phyloP scores from a whole-genome alignment of 2,329 filamentous ascomycete genomes.

The Diaporthe batatas region DNA sequence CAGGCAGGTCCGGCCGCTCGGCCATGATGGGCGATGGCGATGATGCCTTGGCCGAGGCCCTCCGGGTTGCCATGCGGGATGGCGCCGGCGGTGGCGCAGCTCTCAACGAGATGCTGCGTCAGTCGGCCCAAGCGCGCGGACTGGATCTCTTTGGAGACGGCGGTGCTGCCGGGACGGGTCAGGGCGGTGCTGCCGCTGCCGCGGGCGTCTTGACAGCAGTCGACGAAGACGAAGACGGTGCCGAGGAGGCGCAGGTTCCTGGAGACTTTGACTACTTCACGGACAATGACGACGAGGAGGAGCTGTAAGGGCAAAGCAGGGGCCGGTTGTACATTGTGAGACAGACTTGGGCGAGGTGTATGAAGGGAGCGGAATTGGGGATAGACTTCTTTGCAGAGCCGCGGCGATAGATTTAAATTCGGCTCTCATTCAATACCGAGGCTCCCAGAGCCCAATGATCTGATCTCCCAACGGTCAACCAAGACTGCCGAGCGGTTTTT shows the following conservation, averaged over 20 bases:
- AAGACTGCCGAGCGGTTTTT: neutral
- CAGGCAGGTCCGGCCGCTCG: constrained; percentile 44
- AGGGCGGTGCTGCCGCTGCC: constrained; percentile 75
- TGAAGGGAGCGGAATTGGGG: neutral
- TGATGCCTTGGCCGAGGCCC: constrained; percentile 46
- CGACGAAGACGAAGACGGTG: constrained; percentile 84
- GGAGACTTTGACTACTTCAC: constrained; percentile 84
- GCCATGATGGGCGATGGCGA: constrained; percentile 42
- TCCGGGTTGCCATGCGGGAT: constrained; percentile 51
- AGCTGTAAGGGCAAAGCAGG: constrained; percentile 39
- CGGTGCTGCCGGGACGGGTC: constrained; percentile 45
- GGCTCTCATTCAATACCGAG: neutral
- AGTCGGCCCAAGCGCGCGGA: constrained; percentile 52
- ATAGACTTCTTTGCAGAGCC: constrained; percentile 34
- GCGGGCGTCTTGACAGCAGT: constrained; percentile 87
- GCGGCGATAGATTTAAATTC: constrained; percentile 33
- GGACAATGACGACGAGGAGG: constrained; percentile 69
- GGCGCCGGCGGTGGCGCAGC: constrained; percentile 50
- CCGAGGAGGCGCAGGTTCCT: constrained; percentile 78
- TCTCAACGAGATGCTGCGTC: constrained; percentile 60
- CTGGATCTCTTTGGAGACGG: constrained; percentile 44
- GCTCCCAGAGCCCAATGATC: neutral
- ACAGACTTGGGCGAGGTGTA: neutral
- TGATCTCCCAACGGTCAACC: neutral
- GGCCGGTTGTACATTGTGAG: constrained; percentile 34